Base-by-base conservation (phyloP, 495 filamentous ascomycete genomes). In the Penicillium diatomitis region DNA sequence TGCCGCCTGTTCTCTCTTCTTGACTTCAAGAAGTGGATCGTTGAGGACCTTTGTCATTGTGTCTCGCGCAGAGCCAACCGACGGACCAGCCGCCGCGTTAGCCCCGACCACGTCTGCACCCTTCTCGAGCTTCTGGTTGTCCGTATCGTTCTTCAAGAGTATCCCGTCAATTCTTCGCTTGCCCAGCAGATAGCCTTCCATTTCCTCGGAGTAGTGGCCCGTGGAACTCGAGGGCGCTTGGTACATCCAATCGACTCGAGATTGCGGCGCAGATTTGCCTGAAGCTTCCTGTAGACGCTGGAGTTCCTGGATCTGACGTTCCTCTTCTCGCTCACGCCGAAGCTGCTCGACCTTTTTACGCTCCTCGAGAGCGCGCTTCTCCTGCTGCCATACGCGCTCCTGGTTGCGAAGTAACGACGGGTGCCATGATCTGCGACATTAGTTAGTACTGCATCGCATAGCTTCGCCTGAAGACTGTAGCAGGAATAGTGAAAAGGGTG, bases 221-320 rank as follows among this genome's bases (percentile, higher is more conserved):
- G 85, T 83, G 29, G 86, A 88, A 54, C 79, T 82, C 34, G 85
- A 84, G 6, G 92, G 89, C 2, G 90, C 92, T 55, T 81, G 74
- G 68, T 98, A 98, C 88, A 98, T 95, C 87, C 94, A 98, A 58
- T 98, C 91, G 12, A 98, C 92, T 8, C 88, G 80, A 52, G 88
- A 82, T 2, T 82, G 61, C 33, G 80, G 77, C 49, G 81, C 85
- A 49, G 78, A 76, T 11, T 90, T 89, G 32, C 94, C 94, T 8
- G 88, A 85, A 36, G 85, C 84, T 68, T 96, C 94, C 48, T 95
- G 88, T 39, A 95, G 80, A 39, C 83, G 81, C 60, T 95, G 86
- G 2, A 97, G 82, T 60, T 96, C 92, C 61, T 95, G 86, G 52
- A 95, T 87, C 48, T 84, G 79, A 7, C 94, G 84, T 69, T 99